Percentiles rank a stretch among this genome's conserved stretches.
phyloP scores from a whole-genome alignment of 345 rosid species.

The Arabidopsis arenosa region DNA sequence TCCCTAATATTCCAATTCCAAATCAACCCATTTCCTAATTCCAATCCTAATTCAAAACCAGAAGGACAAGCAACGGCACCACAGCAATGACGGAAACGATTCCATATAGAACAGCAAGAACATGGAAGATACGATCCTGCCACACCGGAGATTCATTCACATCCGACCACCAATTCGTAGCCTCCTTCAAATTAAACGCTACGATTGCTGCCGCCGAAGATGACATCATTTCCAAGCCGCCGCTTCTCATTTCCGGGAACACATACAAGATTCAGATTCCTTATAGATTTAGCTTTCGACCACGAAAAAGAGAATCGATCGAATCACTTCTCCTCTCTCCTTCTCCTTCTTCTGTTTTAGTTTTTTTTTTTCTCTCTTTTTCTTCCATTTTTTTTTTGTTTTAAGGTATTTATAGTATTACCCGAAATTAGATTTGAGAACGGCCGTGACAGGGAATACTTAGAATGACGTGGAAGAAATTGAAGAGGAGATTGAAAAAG shows the following conservation, averaged over 20 bases:
- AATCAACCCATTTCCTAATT: not conserved
- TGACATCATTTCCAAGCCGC: constrained; percentile 32
- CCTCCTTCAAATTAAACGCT: constrained; percentile 41
- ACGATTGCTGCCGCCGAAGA: constrained; percentile 27
- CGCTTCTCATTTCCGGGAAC: constrained; percentile 29
- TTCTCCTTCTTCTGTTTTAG: not conserved
- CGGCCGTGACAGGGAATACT: constrained; percentile 29
- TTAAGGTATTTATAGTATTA: constrained; percentile 17
- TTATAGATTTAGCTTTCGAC: constrained; percentile 5
- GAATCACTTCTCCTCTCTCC: constrained; percentile 43
- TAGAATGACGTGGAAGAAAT: constrained; percentile 32
- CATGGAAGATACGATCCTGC: constrained; percentile 59
- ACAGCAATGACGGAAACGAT: constrained; percentile 62
- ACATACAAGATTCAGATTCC: constrained; percentile 19
- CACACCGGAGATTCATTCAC: constrained; percentile 58
- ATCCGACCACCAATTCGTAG: constrained; percentile 60
- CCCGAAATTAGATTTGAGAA: constrained; percentile 21
- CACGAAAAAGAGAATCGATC: constrained; percentile 29
- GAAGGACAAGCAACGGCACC: constrained; percentile 42
- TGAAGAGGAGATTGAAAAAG: constrained; percentile 2
- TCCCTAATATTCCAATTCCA: constrained; percentile 15
- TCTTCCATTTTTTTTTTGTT: not conserved
- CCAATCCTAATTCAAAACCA: constrained; percentile 9
- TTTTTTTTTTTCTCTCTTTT: not conserved
- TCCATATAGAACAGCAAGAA: constrained; percentile 56